phyloP scores from a whole-genome alignment of 179 eudicot genomes.

The Heliamphora pulchella region DNA sequence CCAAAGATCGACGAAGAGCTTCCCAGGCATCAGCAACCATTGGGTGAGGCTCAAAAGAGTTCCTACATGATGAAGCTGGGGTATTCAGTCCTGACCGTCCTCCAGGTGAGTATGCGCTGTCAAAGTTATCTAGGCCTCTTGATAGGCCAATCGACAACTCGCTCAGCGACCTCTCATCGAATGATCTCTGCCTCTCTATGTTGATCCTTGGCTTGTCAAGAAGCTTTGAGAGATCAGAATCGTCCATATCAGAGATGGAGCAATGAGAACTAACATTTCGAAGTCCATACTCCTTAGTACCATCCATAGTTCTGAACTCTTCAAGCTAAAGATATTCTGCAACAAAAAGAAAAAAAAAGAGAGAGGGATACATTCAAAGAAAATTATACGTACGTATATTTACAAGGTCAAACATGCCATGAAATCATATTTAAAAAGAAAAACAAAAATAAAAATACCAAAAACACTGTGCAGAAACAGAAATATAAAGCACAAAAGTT shows the following conservation, averaged over 20 bases:
- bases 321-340: slow-evolving; percentile 20
- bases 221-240: slow-evolving; percentile 70
- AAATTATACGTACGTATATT: background rate
- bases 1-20: slow-evolving; percentile 82
- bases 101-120: slow-evolving; percentile 71
- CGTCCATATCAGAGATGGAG: slow-evolving; percentile 83
- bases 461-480: background rate
- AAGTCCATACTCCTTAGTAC: slow-evolving; percentile 43
- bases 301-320: slow-evolving; percentile 51
- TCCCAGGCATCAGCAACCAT: slow-evolving; percentile 99
- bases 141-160: slow-evolving; percentile 72
- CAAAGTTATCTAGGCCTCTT: slow-evolving; percentile 68
- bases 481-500: background rate
- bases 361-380: too few relatives aligned
- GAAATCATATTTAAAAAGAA: background rate
- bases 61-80: slow-evolving; percentile 82
- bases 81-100: slow-evolving; percentile 72
- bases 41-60: slow-evolving; percentile 96
- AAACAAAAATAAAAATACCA: background rate
- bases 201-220: slow-evolving; percentile 78
- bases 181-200: slow-evolving; percentile 86
- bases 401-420: background rate
- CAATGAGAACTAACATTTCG: slow-evolving; percentile 75
- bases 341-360: background rate
- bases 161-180: slow-evolving; percentile 91